Base-by-base conservation (phyloP, 1,139 yeast species). In the Saccharomyces uvarum region DNA sequence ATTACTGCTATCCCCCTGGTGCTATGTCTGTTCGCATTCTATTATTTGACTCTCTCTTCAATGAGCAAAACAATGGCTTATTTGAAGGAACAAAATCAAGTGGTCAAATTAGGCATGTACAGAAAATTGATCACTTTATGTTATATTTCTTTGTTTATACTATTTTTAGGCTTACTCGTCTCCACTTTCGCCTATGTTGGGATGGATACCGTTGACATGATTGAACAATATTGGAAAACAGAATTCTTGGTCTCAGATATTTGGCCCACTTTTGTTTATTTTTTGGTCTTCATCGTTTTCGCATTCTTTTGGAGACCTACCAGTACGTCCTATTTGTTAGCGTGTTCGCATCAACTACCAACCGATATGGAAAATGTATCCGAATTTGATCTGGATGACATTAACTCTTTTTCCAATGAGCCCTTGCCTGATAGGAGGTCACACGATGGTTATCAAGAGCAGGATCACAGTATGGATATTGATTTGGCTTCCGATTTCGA, bases 251-350 rank as follows among this genome's bases (percentile, higher is more conserved):
- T 88, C 53, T 78, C 84, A 54, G 97, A 90, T 63, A 93, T 95
- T 72, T 89, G 97, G 96, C 95, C 97, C 33, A 84, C 95, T 58
- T 79, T 88, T 48, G 84, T 90, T 27, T 91, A 88, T 72, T 88
- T 86, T 68, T 71, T 84, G 48, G 90, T 89, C 50, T 90, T 91
- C 70, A 78, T 86, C 68, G 82, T 91, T 9, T 78, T 91, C 62
- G 88, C 96, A 13, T 83, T 88, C 77, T 81, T 91, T 61, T 91
- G 98, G 97, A 82, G 98, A 71, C 98, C 98, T 49, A 90, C 97
- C 0, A 95, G 87, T 64, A 88, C 95, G 50, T 88, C 96, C 61
- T 85, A 90, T 64, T 83, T 95, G 80, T 81, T 91, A 69, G 97
- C 97, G 24, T 90, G 90, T 64, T 88, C 96, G 4, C 88, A 88